A percentile compares a stretch with the other conserved stretches of the same genome.
Evolutionary conservation across 768 basidiomycete species (phyloP).

Genomic region (Pleurotus ostreatus): DNA sequence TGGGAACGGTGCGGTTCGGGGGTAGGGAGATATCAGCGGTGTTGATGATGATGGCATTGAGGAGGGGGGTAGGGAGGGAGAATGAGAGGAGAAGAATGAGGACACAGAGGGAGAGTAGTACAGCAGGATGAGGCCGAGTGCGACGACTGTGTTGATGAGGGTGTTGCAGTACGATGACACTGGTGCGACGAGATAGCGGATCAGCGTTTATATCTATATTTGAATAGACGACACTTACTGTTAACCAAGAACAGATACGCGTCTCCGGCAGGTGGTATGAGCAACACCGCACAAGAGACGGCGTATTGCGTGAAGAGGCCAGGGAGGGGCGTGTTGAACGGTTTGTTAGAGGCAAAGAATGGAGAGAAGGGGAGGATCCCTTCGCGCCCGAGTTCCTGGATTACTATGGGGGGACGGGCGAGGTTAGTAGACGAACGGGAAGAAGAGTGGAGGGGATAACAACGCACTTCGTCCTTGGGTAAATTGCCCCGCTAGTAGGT

Average conservation of each 20-base stretch:
- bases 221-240: slow-evolving; percentile 31
- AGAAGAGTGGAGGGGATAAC: not conserved
- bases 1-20: no score
- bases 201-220: not conserved
- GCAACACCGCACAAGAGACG: slow-evolving; percentile 50
- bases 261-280: slow-evolving; percentile 65
- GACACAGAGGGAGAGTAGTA: no score
- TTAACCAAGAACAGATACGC: slow-evolving; percentile 71
- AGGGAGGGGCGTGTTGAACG: slow-evolving; percentile 62
- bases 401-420: slow-evolving; percentile 35
- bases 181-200: slow-evolving; percentile 19
- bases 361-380: slow-evolving; percentile 63
- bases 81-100: no score
- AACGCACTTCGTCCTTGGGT: slow-evolving; percentile 57
- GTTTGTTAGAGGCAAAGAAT: slow-evolving; percentile 68
- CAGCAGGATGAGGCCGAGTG: slow-evolving; percentile 34
- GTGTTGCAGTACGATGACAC: slow-evolving; percentile 56
- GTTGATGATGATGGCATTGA: no score
- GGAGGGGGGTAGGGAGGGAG: no score
- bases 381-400: slow-evolving; percentile 72
- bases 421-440: not conserved
- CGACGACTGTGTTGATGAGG: slow-evolving; percentile 56
- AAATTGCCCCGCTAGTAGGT: slow-evolving; percentile 60
- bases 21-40: no score
- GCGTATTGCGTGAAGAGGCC: slow-evolving; percentile 63